These are phyloP conservation scores for Pouteria glomerata DNA, from an alignment of 148 eudicot species.

Conservation along the genomic window DNA sequence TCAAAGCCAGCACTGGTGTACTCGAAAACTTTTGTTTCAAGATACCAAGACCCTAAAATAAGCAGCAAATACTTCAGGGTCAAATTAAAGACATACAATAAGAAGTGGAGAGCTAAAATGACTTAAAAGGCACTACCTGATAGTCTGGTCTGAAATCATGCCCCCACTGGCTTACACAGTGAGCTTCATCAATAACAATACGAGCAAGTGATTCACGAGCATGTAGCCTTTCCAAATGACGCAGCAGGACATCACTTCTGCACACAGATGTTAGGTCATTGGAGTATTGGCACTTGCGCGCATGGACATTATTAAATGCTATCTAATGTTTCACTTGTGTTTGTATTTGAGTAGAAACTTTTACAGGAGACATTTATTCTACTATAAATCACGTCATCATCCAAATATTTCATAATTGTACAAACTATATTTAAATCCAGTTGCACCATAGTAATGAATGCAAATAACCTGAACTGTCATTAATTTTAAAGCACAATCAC, in stretches of 20 bases:
- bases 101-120: background rate
- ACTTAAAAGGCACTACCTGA: slow-evolving; percentile 48
- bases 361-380: background rate
- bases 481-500: background rate
- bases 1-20: slow-evolving; percentile 88
- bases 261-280: slow-evolving; percentile 19
- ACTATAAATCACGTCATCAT: background rate
- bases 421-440: background rate
- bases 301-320: background rate
- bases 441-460: background rate
- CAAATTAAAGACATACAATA: background rate
- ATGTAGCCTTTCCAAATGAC: slow-evolving; percentile 75
- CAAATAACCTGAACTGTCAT: background rate
- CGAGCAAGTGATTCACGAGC: slow-evolving; percentile 68
- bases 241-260: slow-evolving; percentile 86
- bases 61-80: slow-evolving; percentile 14
- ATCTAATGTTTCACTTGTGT: background rate
- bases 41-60: slow-evolving; percentile 80
- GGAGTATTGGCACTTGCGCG: slow-evolving; percentile 1
- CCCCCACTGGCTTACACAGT: slow-evolving; percentile 99
- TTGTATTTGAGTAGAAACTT: background rate
- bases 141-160: slow-evolving; percentile 99
- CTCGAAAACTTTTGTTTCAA: slow-evolving; percentile 85
- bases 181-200: slow-evolving; percentile 98
- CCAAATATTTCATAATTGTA: background rate